Base-by-base conservation (phyloP, 768 basidiomycete species). In the Suillus clintonianus region DNA sequence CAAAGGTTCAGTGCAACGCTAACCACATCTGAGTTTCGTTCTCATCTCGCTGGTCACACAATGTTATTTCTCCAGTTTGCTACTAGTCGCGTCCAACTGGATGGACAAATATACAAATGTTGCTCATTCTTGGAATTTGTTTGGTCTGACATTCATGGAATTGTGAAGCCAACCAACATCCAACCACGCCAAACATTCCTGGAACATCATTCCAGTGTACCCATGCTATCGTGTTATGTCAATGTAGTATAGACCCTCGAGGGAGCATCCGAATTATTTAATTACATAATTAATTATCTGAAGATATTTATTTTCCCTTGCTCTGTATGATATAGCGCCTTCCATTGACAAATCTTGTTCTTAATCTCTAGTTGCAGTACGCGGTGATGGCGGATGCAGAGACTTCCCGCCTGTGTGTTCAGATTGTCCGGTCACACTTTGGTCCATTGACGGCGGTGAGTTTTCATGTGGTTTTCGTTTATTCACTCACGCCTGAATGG, bases 401-500 rank as follows among this genome's bases (percentile, higher is more conserved):
- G 67, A 87, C 85, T 5, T 79, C 82, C 45, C 81, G 83, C 59
- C 72, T 92, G 41, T 90, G 89, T 73, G 75, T 78, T 53, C 85
- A 90, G 70, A 84, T 90, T 42, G 79, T 90, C 43, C 79, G 82
- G 63, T 80, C 85, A 8, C 88, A 90, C 62, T 91, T 91, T 68
- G 90, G 89, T 0, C 78, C 82, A 14, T 77, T 90, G 53, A 82
- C 85, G 47, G 83, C 90, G 59, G 92, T 92, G 69, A 78, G 87
- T 69, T 36, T 36, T 19, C 39, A 13, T 22, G 22, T 24, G 9
- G 19, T 55, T 64, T 34, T 15, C 43, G 4, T 5, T 13, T 22
- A 37, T 50, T 64, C 68, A 72, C 32, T 64, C 68, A 72, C 32
- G 19, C 51, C 5, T n/a, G 51, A 34, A 32, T 54, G 11, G 24